A percentile compares a stretch with the other conserved stretches of the same genome.
These are phyloP conservation scores for Serendipita vermifera DNA, from an alignment of 768 basidiomycete species.

Conservation along the genomic window DNA sequence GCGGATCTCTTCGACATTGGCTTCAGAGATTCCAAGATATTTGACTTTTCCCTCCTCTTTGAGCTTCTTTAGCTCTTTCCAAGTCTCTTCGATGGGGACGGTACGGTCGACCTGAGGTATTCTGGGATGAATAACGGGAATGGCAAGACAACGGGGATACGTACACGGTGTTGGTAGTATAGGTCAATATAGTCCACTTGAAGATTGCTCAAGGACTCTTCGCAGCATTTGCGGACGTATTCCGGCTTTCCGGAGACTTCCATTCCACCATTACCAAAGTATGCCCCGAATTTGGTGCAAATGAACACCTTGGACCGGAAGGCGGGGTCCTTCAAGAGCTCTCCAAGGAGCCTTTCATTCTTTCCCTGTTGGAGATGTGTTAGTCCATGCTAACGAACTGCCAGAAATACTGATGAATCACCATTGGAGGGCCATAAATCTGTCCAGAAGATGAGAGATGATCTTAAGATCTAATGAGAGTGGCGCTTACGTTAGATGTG, in stretches of 20 bases:
- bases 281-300: conserved; percentile 3
- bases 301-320: conserved; percentile 1
- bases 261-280: background rate
- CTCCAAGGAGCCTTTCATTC: background rate
- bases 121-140: conserved; percentile 1
- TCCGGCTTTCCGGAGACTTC: conserved; percentile 16
- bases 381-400: no score
- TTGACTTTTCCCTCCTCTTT: conserved; percentile 34
- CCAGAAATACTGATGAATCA: no score
- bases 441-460: background rate
- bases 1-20: conserved; percentile 33
- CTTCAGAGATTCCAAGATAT: conserved; percentile 42
- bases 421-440: background rate
- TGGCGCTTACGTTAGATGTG: background rate
- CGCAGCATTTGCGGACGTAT: conserved; percentile 13
- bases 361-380: no score
- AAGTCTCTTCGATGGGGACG: conserved; percentile 18
- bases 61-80: conserved; percentile 16
- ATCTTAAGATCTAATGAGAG: background rate
- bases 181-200: conserved; percentile 16
- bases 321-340: background rate
- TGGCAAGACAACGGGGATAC: background rate
- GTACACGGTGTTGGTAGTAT: conserved; percentile 10
- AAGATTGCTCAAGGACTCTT: conserved; percentile 14
- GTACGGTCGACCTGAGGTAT: conserved; percentile 18